Evolutionary conservation across 2,329 filamentous ascomycete genomes (phyloP), one percentile per base, ranked within the genome.

Genomic region (Penicillium carneum): DNA sequence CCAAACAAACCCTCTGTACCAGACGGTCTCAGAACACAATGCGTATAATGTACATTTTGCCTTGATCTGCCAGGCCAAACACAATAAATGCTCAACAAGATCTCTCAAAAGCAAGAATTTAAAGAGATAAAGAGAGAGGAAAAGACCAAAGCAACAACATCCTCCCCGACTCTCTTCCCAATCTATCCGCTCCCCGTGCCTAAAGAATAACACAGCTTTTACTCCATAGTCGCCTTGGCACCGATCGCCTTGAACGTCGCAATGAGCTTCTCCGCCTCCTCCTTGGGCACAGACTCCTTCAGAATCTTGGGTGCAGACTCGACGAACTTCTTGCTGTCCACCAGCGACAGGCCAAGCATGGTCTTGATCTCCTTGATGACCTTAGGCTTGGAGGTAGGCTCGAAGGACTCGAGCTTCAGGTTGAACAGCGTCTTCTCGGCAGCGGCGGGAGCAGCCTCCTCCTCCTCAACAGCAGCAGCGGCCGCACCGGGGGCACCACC

Each of bases 271-370:
- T 98, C 94, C 8, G 92, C 93, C 80, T 99, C 96, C 76, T 99
- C 95, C 87, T 99, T 99, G 67, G 94, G 91, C 70, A 99, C 93
- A 53, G 91, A 93, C 83, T 99, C 95, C 89, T 98, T 98, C 92
- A 99, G 91, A 80, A 92, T 84, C 90, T 99, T 99, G 67, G 95
- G 95, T 71, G 91, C 93, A 76, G 91, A 92, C 86, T 99, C 95
- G 69, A 99, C 95, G 75, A 99, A 99, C 85, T 99, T 99, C 90
- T 99, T 99, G 83, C 92, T 96, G 82, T 99, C 95, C 71, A 99
- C 96, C 83, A 99, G 86, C 78, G 91, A 96, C 76, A 99, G 82
- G 45, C 95, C 95, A 63, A 99, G 84, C 87, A 99, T 86, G 75
- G 88, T 89, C 88, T 99, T 99, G 84, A 99, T 87, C 84, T 99